phyloP scores from a whole-genome alignment of 106 monocot genomes.

The Dendrobium chrysotoxum region DNA sequence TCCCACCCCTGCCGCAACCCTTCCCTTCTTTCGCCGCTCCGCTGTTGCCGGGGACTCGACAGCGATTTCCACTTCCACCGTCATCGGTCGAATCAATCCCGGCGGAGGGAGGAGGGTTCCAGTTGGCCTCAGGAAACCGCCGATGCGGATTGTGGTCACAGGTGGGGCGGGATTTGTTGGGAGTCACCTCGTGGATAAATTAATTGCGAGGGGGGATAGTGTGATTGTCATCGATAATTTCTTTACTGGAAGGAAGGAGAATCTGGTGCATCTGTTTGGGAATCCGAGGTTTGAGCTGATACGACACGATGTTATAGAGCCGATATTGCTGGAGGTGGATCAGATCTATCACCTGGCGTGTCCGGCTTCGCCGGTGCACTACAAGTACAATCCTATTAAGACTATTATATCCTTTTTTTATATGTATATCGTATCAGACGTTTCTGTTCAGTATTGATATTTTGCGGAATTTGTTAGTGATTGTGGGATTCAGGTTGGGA shows the following conservation, averaged over 20 bases:
- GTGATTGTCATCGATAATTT: constrained; percentile 73
- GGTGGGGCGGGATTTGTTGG: constrained; percentile 72
- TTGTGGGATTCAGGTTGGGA: background rate
- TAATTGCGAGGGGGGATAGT: constrained; percentile 40
- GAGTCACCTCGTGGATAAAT: constrained; percentile 50
- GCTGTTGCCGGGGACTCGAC: background rate
- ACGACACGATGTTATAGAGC: constrained; percentile 66
- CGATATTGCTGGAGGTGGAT: constrained; percentile 60
- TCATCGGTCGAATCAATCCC: too few species aligned
- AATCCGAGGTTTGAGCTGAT: constrained; percentile 69
- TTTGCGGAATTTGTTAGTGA: constrained; percentile 1
- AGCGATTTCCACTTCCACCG: background rate
- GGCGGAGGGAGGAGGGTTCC: constrained; percentile 5
- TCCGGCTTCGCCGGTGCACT: constrained; percentile 65
- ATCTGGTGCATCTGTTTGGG: constrained; percentile 47
- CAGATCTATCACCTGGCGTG: constrained; percentile 70
- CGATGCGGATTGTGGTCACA: constrained; percentile 44
- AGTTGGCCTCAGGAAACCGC: constrained; percentile 6
- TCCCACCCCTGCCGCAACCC: background rate
- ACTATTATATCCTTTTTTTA: constrained; percentile 64
- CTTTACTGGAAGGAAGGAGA: constrained; percentile 68
- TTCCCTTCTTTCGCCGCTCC: background rate
- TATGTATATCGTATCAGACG: background rate
- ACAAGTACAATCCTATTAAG: constrained; percentile 73
- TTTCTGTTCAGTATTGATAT: background rate